These are phyloP conservation scores for Penicillium sp. DNA, from an alignment of 2,329 filamentous ascomycete genomes.

Conservation along the genomic window DNA sequence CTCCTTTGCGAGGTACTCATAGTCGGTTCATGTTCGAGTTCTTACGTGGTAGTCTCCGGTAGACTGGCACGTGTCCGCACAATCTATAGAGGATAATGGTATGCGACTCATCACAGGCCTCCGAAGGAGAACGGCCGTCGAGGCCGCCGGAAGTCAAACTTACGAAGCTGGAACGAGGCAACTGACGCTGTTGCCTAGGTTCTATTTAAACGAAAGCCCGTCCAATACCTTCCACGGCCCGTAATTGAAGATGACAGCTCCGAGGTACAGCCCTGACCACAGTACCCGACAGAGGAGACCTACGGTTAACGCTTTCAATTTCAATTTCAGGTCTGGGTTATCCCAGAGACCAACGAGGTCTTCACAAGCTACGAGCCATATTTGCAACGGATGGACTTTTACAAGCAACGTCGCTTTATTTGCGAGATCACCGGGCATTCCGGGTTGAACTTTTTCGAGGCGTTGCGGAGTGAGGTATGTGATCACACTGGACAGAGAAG, in stretches of 20 bases:
- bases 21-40: constrained; percentile 20
- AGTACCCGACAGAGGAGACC: constrained; percentile 11
- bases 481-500: neutral
- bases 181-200: constrained; percentile 59
- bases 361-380: constrained; percentile 89
- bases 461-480: constrained; percentile 83
- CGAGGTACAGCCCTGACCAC: constrained; percentile 56
- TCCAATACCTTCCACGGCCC: constrained; percentile 72
- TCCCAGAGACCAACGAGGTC: constrained; percentile 83
- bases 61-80: constrained; percentile 24
- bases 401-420: constrained; percentile 88
- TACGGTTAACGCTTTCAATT: constrained; percentile 12
- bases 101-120: constrained; percentile 18
- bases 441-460: constrained; percentile 86
- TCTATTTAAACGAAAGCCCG: constrained; percentile 91
- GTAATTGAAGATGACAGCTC: constrained; percentile 73
- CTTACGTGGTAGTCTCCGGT: constrained; percentile 21
- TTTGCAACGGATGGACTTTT: constrained; percentile 83
- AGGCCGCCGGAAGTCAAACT: constrained; percentile 3
- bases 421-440: constrained; percentile 95
- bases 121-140: neutral
- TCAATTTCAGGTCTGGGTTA: constrained; percentile 79
- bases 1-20: too few species aligned
- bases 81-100: constrained; percentile 31
- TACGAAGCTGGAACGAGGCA: constrained; percentile 3